These are phyloP conservation scores for Aquanectria penicillioides DNA, from an alignment of 2,329 filamentous ascomycete species.

Conservation along the genomic window DNA sequence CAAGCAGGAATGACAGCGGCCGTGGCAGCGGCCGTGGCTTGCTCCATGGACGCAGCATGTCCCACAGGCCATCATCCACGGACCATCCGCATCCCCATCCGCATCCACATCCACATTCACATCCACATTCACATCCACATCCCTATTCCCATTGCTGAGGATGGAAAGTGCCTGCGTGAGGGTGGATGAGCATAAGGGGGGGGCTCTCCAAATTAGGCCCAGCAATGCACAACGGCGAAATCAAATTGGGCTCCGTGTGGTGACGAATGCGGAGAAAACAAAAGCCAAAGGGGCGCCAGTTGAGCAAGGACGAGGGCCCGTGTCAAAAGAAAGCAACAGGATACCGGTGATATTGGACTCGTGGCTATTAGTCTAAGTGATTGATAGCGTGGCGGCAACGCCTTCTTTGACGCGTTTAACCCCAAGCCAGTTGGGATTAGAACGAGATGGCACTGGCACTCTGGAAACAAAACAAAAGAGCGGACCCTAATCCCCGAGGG, in stretches of 20 bases:
- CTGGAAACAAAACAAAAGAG: conserved; percentile 26
- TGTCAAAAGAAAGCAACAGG: conserved; percentile 2
- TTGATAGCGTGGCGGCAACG: conserved; percentile 4
- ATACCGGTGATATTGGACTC: conserved; percentile 6
- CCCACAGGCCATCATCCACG: conserved; percentile 31
- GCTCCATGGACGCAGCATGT: conserved; percentile 29
- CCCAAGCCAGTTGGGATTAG: conserved; percentile 7
- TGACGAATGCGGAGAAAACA: conserved; percentile 37
- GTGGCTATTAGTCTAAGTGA: not conserved
- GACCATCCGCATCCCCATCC: conserved; percentile 21
- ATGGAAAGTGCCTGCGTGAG: conserved; percentile 17
- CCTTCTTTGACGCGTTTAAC: conserved; percentile 7
- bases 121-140: too few species aligned
- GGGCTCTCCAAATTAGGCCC: conserved; percentile 25
- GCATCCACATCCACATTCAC: too few species aligned
- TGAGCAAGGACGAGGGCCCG: conserved; percentile 13
- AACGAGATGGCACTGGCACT: not conserved
- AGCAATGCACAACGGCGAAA: conserved; percentile 31
- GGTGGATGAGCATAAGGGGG: conserved; percentile 24
- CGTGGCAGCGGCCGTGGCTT: conserved; percentile 22
- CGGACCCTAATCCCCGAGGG: conserved; percentile 18
- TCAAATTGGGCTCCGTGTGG: conserved; percentile 35
- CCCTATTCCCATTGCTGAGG: conserved; percentile 23
- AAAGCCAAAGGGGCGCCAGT: conserved; percentile 3
- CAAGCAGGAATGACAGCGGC: conserved; percentile 23